Conservation (phyloP, 1,139 yeast genomes). For the Sugiyamaella novakii region DNA sequence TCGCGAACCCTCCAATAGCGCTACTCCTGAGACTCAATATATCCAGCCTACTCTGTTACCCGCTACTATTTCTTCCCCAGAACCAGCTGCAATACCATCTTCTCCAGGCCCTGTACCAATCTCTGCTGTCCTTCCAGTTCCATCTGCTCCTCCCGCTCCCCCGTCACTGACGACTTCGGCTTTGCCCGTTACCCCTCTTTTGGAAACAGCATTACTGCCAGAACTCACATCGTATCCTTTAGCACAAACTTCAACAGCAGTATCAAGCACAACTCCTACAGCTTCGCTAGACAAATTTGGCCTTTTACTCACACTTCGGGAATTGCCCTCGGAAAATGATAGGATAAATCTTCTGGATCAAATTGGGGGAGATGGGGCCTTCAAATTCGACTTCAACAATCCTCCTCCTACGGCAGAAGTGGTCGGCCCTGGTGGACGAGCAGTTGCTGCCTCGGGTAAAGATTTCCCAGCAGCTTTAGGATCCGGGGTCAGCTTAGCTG, state of each 20-base stretch:
- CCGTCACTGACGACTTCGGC: neutral
- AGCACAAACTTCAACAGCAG: neutral
- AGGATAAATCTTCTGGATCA: conserved; percentile 25
- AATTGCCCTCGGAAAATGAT: conserved; percentile 25
- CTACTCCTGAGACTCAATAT: too few relatives aligned
- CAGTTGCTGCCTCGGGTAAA: conserved; percentile 29
- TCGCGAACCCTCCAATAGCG: too few relatives aligned
- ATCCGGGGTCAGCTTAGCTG: conserved; percentile 28
- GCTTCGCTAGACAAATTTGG: neutral
- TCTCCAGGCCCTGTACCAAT: too few relatives aligned
- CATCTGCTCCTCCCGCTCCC: conserved; percentile 7
- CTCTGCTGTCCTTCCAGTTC: conserved; percentile 1
- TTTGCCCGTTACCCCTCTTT: neutral
- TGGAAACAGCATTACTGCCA: too few relatives aligned
- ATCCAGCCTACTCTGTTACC: too few relatives aligned
- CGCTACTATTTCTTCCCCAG: neutral
- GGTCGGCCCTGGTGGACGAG: conserved; percentile 27
- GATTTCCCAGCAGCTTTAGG: conserved; percentile 33
- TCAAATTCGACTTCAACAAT: conserved; percentile 31
- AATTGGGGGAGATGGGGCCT: conserved; percentile 28
- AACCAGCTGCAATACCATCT: too few relatives aligned
- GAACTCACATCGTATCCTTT: too few relatives aligned
- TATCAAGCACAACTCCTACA: too few relatives aligned
- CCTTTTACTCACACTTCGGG: conserved; percentile 17
- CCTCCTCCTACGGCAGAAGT: conserved; percentile 29